Percentiles rank a stretch among this genome's conserved stretches.
These are phyloP conservation scores for Simmondsia chinensis DNA, from an alignment of 148 eudicot species.

Conservation along the genomic window DNA sequence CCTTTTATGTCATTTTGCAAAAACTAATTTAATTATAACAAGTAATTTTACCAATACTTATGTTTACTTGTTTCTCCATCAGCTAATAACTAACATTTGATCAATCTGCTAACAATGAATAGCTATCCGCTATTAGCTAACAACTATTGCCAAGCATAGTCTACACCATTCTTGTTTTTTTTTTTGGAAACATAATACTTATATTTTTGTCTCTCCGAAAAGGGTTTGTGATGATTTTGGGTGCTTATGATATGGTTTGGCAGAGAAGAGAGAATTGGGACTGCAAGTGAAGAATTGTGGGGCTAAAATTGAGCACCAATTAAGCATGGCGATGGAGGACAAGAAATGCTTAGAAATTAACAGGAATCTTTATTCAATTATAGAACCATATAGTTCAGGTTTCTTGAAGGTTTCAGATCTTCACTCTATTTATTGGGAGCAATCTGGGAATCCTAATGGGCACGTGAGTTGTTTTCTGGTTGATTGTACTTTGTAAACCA, in stretches of 20 bases:
- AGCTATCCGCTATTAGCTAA: too few relatives aligned
- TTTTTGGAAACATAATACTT: not conserved
- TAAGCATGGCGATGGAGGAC: conserved; percentile 40
- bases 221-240: not conserved
- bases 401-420: conserved; percentile 84
- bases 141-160: too few relatives aligned
- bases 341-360: conserved; percentile 32
- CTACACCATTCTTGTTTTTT: too few relatives aligned
- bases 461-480: conserved; percentile 43
- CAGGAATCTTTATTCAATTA: conserved; percentile 44
- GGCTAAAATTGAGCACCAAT: conserved; percentile 21
- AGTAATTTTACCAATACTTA: too few relatives aligned
- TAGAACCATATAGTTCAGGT: conserved; percentile 75
- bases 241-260: conserved; percentile 8
- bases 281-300: conserved; percentile 20
- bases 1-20: too few relatives aligned
- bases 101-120: too few relatives aligned
- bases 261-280: conserved; percentile 39
- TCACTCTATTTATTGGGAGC: conserved; percentile 88
- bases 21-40: too few relatives aligned
- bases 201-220: not conserved
- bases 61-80: too few relatives aligned
- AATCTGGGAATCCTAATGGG: conserved; percentile 89
- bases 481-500: not conserved
- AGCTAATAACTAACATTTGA: too few relatives aligned